phyloP scores from a whole-genome alignment of 257 asterid genomes.

The Craterostigma plantagineum region DNA sequence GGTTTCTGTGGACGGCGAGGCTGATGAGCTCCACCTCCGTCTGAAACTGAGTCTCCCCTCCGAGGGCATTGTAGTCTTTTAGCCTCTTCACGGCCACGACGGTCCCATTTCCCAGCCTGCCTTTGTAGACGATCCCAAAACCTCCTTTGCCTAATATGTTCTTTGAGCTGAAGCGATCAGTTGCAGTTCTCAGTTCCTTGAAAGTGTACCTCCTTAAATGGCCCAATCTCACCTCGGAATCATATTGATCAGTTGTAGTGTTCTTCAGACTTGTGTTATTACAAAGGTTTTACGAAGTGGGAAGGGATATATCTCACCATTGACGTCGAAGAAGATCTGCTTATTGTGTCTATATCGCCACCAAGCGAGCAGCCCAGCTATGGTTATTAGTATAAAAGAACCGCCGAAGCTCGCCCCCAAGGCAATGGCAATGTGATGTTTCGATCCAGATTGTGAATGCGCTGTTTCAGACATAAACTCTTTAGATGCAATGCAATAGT shows the following conservation, averaged over 20 bases:
- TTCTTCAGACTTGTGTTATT: too few relatives aligned
- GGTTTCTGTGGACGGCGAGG: constrained; percentile 20
- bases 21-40: constrained; percentile 26
- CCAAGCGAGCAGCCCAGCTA: constrained; percentile 36
- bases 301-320: constrained; percentile 18
- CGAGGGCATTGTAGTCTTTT: constrained; percentile 9
- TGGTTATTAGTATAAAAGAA: constrained; percentile 27
- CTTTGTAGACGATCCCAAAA: constrained; percentile 23
- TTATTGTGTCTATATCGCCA: constrained; percentile 37
- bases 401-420: constrained; percentile 49
- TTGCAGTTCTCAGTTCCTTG: constrained; percentile 15
- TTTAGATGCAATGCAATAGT: too few relatives aligned
- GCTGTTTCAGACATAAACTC: background rate
- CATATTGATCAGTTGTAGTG: constrained; percentile 3
- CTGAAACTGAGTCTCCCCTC: constrained; percentile 19
- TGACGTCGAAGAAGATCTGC: constrained; percentile 35
- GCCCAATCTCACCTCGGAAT: constrained; percentile 13
- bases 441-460: background rate
- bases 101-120: constrained; percentile 13
- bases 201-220: constrained; percentile 15
- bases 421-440: constrained; percentile 34
- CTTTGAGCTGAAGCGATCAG: constrained; percentile 17
- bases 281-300: too few relatives aligned
- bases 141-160: constrained; percentile 25
- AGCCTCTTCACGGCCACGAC: constrained; percentile 21